Percentiles rank a stretch among this genome's conserved stretches.
phyloP scores from a whole-genome alignment of 2,329 filamentous ascomycete genomes.

The Alternaria tenuissima region DNA sequence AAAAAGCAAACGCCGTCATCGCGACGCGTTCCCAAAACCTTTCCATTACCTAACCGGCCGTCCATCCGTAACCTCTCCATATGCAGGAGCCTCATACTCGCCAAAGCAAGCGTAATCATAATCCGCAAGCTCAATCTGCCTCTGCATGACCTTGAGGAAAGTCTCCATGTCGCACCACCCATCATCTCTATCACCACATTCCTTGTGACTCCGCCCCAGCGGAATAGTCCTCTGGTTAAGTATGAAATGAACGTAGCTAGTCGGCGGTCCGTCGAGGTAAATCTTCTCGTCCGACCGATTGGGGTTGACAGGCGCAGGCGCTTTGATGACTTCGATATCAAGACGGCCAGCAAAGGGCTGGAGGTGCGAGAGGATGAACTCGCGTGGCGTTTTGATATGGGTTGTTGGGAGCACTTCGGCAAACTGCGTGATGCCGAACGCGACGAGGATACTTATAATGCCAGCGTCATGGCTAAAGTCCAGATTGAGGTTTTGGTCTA shows the following conservation, averaged over 20 bases:
- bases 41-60: conserved; percentile 46
- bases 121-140: conserved; percentile 65
- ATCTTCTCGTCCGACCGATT: conserved; percentile 41
- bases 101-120: conserved; percentile 74
- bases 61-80: conserved; percentile 62
- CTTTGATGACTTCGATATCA: conserved; percentile 76
- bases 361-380: conserved; percentile 72
- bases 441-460: conserved; percentile 73
- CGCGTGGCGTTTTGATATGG: conserved; percentile 62
- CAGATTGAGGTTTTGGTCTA: conserved; percentile 76
- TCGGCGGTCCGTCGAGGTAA: conserved; percentile 64
- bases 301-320: conserved; percentile 66
- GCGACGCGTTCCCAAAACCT: not conserved
- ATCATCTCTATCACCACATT: conserved; percentile 72
- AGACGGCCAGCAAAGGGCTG: conserved; percentile 76
- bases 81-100: conserved; percentile 59
- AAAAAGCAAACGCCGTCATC: not conserved
- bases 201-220: conserved; percentile 69
- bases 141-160: conserved; percentile 70
- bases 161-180: conserved; percentile 79
- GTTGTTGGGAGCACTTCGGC: conserved; percentile 64
- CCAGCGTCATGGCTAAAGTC: conserved; percentile 83
- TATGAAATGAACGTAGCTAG: conserved; percentile 76
- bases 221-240: conserved; percentile 78
- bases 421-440: conserved; percentile 77